Percentiles rank a stretch among this genome's conserved stretches.
phyloP scores from a whole-genome alignment of 768 basidiomycete species.

The Lactarius quietus region DNA sequence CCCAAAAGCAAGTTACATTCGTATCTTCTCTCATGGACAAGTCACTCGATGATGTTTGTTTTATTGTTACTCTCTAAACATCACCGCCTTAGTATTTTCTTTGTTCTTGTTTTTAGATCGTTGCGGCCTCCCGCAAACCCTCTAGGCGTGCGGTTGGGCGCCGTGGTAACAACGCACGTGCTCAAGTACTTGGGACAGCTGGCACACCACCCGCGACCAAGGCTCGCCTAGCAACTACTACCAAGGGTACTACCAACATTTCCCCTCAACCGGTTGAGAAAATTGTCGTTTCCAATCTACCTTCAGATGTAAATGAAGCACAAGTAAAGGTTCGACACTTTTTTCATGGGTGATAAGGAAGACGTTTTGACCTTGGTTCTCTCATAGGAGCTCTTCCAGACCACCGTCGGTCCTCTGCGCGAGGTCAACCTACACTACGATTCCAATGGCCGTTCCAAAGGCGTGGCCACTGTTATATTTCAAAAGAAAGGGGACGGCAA shows the following conservation, averaged over 20 bases:
- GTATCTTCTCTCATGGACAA: constrained; percentile 58
- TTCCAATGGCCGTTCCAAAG: constrained; percentile 82
- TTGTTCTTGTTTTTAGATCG: constrained; percentile 48
- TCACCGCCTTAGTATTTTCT: constrained; percentile 28
- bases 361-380: constrained; percentile 1
- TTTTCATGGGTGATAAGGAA: not conserved
- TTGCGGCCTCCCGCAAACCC: constrained; percentile 50
- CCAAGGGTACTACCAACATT: constrained; percentile 36
- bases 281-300: constrained; percentile 95
- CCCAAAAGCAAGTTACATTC: not conserved
- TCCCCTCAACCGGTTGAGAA: constrained; percentile 61
- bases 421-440: constrained; percentile 87
- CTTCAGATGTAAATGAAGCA: constrained; percentile 85
- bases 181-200: constrained; percentile 58
- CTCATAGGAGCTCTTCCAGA: constrained; percentile 82
- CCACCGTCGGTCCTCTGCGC: constrained; percentile 83
- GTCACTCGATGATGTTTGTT: constrained; percentile 74
- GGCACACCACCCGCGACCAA: constrained; percentile 47
- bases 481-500: constrained; percentile 81
- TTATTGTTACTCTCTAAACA: constrained; percentile 29
- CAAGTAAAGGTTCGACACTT: constrained; percentile 77
- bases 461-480: constrained; percentile 85
- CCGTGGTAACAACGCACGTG: constrained; percentile 44
- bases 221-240: constrained; percentile 44
- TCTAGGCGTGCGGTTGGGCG: constrained; percentile 43